Evolutionary conservation across 2,329 filamentous ascomycete species (phyloP).

Genomic region (Tolypocladium album): DNA sequence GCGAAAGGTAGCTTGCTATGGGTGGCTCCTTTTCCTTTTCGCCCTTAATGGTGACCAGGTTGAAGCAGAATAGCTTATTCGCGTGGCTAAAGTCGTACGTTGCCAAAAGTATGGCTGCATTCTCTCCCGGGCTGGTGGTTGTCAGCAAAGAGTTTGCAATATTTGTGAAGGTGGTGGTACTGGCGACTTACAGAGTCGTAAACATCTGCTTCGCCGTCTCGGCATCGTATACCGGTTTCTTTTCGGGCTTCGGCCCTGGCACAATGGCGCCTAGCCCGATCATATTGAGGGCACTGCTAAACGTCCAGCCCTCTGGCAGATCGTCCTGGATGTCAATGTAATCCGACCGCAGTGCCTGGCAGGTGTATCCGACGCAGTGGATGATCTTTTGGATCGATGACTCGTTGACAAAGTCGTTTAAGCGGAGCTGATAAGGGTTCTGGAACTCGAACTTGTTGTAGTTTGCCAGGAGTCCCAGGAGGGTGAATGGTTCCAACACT

Average conservation of each 20-base stretch:
- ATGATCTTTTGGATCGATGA: conserved; percentile 74
- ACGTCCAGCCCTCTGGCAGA: conserved; percentile 77
- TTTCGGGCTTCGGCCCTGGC: conserved; percentile 53
- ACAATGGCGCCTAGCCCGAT: conserved; percentile 73
- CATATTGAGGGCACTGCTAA: conserved; percentile 70
- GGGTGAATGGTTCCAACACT: conserved; percentile 64
- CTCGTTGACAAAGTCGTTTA: conserved; percentile 95
- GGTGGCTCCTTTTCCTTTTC: conserved; percentile 61
- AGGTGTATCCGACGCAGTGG: conserved; percentile 62
- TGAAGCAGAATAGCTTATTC: conserved; percentile 91
- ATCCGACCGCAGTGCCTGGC: conserved; percentile 53
- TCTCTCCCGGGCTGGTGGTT: conserved; percentile 55
- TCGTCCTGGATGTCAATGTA: conserved; percentile 88
- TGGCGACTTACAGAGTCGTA: conserved; percentile 53
- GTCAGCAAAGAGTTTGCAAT: conserved; percentile 6
- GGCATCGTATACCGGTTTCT: conserved; percentile 49
- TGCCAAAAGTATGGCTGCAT: conserved; percentile 70
- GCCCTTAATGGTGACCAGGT: conserved; percentile 55
- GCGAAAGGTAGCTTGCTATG: conserved; percentile 72
- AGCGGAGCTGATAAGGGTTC: conserved; percentile 84
- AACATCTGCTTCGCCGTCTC: conserved; percentile 81
- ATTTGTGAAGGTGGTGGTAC: not conserved
- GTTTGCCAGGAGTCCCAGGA: conserved; percentile 82
- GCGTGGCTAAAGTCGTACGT: conserved; percentile 90
- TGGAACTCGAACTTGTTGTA: conserved; percentile 99